A percentile compares a stretch with the other conserved stretches of the same genome.
phyloP scores from a whole-genome alignment of 2,329 filamentous ascomycete genomes.

The Colletotrichum sp. region DNA sequence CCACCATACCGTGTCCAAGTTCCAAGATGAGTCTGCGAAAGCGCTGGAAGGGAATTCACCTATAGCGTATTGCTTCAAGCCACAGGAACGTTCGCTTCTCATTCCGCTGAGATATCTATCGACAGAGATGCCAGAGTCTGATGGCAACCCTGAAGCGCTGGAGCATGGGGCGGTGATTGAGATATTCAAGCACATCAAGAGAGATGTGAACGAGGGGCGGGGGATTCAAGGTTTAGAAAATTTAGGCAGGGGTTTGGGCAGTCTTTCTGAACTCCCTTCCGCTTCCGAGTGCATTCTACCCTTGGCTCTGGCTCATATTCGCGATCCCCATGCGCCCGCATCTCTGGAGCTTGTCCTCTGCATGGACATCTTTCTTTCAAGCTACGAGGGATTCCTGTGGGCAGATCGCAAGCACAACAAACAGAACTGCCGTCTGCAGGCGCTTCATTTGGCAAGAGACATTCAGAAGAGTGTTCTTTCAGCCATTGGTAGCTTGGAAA shows the following conservation, averaged over 20 bases:
- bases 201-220: neutral
- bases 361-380: neutral
- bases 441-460: neutral
- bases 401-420: neutral
- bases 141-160: neutral
- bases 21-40: too few relatives aligned
- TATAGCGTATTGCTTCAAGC: too few relatives aligned
- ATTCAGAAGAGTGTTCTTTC: neutral
- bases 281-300: neutral
- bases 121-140: neutral
- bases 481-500: neutral
- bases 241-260: neutral
- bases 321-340: neutral
- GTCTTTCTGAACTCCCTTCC: too few relatives aligned
- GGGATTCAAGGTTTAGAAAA: neutral
- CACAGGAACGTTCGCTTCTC: too few relatives aligned
- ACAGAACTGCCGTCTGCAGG: neutral
- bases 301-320: rapidly evolving
- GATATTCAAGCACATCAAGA: neutral
- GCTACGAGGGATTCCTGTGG: neutral
- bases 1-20: neutral
- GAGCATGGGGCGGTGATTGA: neutral
- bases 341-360: neutral
- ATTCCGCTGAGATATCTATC: neutral
- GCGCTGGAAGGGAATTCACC: too few relatives aligned